Conservation (phyloP, 192 early-diverging fungal species). For the Rhizophagus prolifer region DNA sequence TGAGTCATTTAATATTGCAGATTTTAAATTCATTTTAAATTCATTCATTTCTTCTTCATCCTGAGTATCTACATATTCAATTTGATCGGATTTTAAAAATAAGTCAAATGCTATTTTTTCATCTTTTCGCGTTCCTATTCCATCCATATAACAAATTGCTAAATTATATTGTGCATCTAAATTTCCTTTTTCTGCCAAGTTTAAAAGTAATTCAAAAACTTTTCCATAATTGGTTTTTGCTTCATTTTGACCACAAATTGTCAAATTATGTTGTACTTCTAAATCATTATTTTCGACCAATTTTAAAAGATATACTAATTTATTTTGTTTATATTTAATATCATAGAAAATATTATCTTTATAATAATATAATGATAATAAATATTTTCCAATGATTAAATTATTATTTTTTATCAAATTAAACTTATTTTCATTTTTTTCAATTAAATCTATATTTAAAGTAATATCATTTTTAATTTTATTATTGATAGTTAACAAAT, state of each 20-base stretch:
- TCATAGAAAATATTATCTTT: background rate
- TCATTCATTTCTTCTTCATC: background rate
- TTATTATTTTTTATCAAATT: background rate
- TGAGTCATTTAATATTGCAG: background rate
- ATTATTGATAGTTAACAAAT: background rate
- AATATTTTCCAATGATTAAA: background rate
- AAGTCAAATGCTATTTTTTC: background rate
- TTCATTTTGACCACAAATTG: background rate
- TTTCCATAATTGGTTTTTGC: background rate
- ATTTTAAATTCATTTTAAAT: background rate
- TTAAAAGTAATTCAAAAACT: background rate
- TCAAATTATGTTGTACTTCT: background rate
- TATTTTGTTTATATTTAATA: background rate
- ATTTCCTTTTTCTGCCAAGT: background rate
- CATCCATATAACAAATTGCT: background rate
- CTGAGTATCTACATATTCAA: too few species aligned
- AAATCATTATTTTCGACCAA: background rate
- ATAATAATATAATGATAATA: background rate
- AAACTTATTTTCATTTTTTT: too few species aligned
- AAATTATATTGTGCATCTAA: background rate
- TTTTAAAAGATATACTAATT: background rate
- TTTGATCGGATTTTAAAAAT: too few species aligned
- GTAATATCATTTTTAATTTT: background rate
- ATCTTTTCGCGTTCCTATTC: background rate
- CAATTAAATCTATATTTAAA: background rate